phyloP scores from a whole-genome alignment of 768 basidiomycete species.

The Suillus ampliporus region DNA sequence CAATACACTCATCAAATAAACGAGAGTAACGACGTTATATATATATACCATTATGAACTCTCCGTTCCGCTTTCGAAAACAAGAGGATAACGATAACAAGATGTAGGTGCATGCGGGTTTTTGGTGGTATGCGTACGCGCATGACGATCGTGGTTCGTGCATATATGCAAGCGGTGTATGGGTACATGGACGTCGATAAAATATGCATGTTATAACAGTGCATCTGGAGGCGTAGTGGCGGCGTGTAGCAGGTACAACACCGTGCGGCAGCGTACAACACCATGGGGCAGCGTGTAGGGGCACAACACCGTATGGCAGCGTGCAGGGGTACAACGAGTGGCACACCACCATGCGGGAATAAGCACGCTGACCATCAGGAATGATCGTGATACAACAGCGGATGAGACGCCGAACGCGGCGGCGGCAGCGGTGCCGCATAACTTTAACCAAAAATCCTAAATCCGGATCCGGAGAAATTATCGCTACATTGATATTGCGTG shows the following conservation, averaged over 20 bases:
- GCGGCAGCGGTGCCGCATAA: too few relatives aligned
- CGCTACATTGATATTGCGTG: constrained; percentile 9
- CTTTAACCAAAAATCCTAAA: constrained; percentile 9
- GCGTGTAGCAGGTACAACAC: too few relatives aligned
- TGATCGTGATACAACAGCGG: too few relatives aligned
- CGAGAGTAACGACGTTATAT: not conserved
- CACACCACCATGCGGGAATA: too few relatives aligned
- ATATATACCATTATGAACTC: constrained; percentile 7
- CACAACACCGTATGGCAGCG: too few relatives aligned
- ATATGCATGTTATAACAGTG: constrained; percentile 1
- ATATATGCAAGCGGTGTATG: not conserved
- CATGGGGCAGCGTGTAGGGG: too few relatives aligned
- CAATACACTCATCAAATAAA: not conserved
- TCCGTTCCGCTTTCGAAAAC: not conserved
- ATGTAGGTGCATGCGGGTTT: not conserved
- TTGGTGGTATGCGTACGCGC: not conserved
- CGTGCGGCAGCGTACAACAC: too few relatives aligned
- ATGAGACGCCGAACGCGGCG: not conserved
- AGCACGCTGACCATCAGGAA: too few relatives aligned
- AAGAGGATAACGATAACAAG: not conserved
- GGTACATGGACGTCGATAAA: not conserved
- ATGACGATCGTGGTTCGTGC: not conserved
- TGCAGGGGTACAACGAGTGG: not conserved
- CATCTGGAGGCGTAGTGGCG: not conserved
- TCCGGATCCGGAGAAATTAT: constrained; percentile 5